Evolutionary conservation across 1,284 basidiomycete genomes (phyloP).

Genomic region (Waitea zeae): DNA sequence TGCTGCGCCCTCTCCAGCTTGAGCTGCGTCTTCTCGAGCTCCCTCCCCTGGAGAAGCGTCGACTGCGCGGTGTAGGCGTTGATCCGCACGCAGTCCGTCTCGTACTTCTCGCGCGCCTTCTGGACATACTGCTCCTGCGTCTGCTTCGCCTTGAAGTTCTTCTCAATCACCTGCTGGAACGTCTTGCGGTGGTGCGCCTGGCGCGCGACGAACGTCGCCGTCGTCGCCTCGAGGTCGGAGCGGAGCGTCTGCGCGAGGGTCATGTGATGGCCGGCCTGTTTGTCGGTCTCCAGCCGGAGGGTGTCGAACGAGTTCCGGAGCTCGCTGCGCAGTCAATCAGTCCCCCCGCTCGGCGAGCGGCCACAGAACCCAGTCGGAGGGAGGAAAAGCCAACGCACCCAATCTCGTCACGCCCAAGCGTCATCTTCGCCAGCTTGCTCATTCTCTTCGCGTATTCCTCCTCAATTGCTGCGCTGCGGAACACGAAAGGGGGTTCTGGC

Average conservation of each 20-base stretch:
- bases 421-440: conserved; percentile 61
- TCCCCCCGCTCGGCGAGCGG: not conserved
- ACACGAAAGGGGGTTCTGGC: too few relatives aligned
- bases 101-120: conserved; percentile 90
- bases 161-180: conserved; percentile 65
- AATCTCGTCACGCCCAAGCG: conserved; percentile 80
- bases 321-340: conserved; percentile 32
- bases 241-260: conserved; percentile 62
- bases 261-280: conserved; percentile 56
- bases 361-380: conserved; percentile 2
- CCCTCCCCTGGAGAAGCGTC: conserved; percentile 84
- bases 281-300: conserved; percentile 70
- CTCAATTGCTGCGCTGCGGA: conserved; percentile 65
- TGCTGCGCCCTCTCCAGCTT: conserved; percentile 85
- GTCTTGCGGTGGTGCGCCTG: conserved; percentile 65
- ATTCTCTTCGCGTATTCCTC: conserved; percentile 91
- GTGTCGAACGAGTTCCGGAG: conserved; percentile 65
- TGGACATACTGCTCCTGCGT: conserved; percentile 70
- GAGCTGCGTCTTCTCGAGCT: conserved; percentile 77
- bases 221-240: conserved; percentile 59
- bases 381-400: conserved; percentile 35
- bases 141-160: conserved; percentile 76
- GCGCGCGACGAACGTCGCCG: conserved; percentile 42
- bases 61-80: conserved; percentile 93
- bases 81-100: conserved; percentile 85